These are phyloP conservation scores for Pichia sp. DNA, from an alignment of 1,139 yeast genomes.

Conservation along the genomic window DNA sequence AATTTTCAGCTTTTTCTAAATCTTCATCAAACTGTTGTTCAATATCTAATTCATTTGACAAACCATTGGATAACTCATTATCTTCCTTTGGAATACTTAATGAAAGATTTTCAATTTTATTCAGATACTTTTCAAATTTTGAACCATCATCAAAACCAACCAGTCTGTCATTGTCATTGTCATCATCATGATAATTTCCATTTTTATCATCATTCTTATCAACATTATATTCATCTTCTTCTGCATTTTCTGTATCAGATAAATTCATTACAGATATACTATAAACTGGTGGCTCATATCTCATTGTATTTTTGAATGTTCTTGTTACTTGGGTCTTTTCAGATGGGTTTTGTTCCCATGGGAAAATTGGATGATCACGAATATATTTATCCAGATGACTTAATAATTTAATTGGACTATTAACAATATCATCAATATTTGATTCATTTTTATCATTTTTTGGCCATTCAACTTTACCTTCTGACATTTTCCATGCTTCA, in stretches of 20 bases:
- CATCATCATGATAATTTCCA: too few species aligned
- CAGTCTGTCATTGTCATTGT: constrained; percentile 4
- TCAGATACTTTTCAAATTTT: constrained; percentile 20
- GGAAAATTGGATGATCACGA: constrained; percentile 35
- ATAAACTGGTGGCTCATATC: constrained; percentile 16
- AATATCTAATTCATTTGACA: constrained; percentile 3
- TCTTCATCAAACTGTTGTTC: constrained; percentile 8
- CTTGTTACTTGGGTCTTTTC: constrained; percentile 11
- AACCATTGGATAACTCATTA: background rate
- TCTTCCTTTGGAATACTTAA: background rate
- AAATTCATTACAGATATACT: constrained; percentile 11
- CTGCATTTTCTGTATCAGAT: background rate
- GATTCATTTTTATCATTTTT: background rate
- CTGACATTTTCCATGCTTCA: constrained; percentile 35
- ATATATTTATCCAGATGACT: constrained; percentile 17
- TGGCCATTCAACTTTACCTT: constrained; percentile 27
- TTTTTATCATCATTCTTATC: too few species aligned
- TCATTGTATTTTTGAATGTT: constrained; percentile 16
- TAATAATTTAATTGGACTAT: background rate
- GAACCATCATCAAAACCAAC: constrained; percentile 25
- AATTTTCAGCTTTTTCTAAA: constrained; percentile 3
- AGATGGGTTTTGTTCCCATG: constrained; percentile 33
- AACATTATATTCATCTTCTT: too few species aligned
- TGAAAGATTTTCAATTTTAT: constrained; percentile 9
- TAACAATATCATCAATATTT: background rate